phyloP scores from a whole-genome alignment of 1,284 basidiomycete genomes.

The Leccinum solheimii region DNA sequence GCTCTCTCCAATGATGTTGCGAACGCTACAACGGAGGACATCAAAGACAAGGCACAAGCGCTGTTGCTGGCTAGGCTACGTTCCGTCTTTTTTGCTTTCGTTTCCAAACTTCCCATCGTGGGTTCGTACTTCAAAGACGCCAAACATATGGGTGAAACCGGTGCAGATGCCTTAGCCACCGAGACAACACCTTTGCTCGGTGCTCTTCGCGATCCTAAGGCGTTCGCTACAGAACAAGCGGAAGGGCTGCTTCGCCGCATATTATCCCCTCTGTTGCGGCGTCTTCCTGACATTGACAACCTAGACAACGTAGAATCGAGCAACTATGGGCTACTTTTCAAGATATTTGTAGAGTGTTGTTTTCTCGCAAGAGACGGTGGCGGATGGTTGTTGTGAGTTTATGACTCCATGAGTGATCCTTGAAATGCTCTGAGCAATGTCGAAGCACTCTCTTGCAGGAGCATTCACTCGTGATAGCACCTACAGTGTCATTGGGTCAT shows the following conservation, averaged over 20 bases:
- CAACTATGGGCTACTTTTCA: constrained; percentile 10
- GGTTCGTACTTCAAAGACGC: constrained; percentile 22
- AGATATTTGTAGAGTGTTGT: constrained; percentile 20
- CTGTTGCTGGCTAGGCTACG: constrained; percentile 13
- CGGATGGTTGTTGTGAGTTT: constrained; percentile 30
- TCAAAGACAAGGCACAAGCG: constrained; percentile 7
- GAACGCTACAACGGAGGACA: constrained; percentile 1
- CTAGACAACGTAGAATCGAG: constrained; percentile 18
- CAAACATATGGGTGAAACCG: constrained; percentile 4
- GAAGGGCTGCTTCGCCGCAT: constrained; percentile 21
- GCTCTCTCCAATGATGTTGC: neutral
- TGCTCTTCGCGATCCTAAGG: constrained; percentile 25
- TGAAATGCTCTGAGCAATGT: constrained; percentile 5
- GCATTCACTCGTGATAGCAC: constrained; percentile 31
- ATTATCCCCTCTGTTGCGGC: constrained; percentile 18
- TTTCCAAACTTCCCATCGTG: constrained; percentile 22
- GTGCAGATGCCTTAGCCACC: constrained; percentile 3
- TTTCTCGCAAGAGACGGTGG: constrained; percentile 25
- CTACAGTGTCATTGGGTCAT: constrained; percentile 29
- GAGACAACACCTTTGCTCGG: constrained; percentile 31
- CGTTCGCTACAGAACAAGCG: constrained; percentile 22
- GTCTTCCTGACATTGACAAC: constrained; percentile 22
- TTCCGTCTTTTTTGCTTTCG: constrained; percentile 10
- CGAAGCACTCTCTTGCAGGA: constrained; percentile 27
- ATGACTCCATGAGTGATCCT: neutral